Conservation (phyloP, 2,329 filamentous ascomycete species). For the Colletotrichum costaricense region DNA sequence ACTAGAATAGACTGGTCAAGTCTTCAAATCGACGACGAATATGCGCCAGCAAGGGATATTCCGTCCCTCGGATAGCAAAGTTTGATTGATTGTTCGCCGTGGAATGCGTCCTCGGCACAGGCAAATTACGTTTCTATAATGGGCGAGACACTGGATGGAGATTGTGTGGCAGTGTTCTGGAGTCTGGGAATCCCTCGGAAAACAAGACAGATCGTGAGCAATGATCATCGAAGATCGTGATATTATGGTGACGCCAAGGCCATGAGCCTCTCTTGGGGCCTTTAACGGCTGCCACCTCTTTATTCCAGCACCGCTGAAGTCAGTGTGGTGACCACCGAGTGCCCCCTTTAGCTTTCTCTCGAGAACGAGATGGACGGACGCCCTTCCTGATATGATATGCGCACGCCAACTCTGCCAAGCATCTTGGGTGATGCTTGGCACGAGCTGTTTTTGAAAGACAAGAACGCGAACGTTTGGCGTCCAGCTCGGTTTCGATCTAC, state of each 20-base stretch:
- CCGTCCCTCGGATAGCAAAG: background rate
- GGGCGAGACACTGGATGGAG: background rate
- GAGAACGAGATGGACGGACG: background rate
- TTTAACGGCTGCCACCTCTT: background rate
- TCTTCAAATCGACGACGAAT: background rate
- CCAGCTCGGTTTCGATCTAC: background rate
- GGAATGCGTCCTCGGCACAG: background rate
- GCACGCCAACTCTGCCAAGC: conserved; percentile 9
- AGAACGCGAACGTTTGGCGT: background rate
- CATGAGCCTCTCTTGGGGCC: background rate
- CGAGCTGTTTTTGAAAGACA: background rate
- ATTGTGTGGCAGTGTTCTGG: background rate
- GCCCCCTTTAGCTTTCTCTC: too few species aligned
- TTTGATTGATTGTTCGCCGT: background rate
- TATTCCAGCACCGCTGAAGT: background rate
- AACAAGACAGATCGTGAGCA: background rate
- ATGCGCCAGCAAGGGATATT: background rate
- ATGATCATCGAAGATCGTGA: background rate
- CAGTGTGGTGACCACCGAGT: background rate
- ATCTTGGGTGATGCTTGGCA: conserved; percentile 7
- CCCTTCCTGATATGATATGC: background rate
- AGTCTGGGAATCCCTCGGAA: background rate
- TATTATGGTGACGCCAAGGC: background rate
- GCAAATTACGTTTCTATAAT: background rate
- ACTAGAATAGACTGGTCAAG: background rate